These are phyloP conservation scores for Aspergillus aculeatinus DNA, from an alignment of 2,329 filamentous ascomycete genomes.

Conservation along the genomic window DNA sequence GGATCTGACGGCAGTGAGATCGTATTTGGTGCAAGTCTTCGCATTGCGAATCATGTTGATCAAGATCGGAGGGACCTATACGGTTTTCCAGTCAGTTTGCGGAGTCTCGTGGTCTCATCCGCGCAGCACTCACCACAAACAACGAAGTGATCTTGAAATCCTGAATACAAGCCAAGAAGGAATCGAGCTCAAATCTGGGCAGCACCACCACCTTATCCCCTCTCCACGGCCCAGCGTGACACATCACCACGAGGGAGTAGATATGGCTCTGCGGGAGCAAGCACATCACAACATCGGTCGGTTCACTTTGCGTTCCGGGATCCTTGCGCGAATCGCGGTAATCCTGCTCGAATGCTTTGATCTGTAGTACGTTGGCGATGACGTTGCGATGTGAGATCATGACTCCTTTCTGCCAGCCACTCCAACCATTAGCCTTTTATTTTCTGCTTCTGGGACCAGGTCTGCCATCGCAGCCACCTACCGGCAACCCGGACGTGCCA, in stretches of 20 bases:
- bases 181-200: constrained; percentile 69
- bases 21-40: constrained; percentile 62
- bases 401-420: constrained; percentile 65
- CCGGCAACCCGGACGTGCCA: constrained; percentile 75
- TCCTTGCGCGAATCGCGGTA: constrained; percentile 24
- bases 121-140: constrained; percentile 56
- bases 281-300: constrained; percentile 60
- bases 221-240: constrained; percentile 63
- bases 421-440: constrained; percentile 13
- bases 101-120: background rate
- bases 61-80: constrained; percentile 74
- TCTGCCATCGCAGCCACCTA: constrained; percentile 37
- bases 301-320: constrained; percentile 48
- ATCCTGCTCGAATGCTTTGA: constrained; percentile 51
- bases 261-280: constrained; percentile 82
- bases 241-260: constrained; percentile 72
- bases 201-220: constrained; percentile 74
- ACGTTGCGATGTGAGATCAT: constrained; percentile 80
- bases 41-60: constrained; percentile 70
- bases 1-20: constrained; percentile 65
- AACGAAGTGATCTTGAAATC: constrained; percentile 67
- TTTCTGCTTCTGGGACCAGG: background rate
- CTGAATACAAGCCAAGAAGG: constrained; percentile 64
- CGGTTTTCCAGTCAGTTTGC: background rate
- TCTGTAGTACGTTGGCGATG: constrained; percentile 72